Percentiles rank a stretch among this genome's conserved stretches.
Evolutionary conservation across 176 grass and related monocot species (phyloP).

Genomic region (Pontederia crassipes): DNA sequence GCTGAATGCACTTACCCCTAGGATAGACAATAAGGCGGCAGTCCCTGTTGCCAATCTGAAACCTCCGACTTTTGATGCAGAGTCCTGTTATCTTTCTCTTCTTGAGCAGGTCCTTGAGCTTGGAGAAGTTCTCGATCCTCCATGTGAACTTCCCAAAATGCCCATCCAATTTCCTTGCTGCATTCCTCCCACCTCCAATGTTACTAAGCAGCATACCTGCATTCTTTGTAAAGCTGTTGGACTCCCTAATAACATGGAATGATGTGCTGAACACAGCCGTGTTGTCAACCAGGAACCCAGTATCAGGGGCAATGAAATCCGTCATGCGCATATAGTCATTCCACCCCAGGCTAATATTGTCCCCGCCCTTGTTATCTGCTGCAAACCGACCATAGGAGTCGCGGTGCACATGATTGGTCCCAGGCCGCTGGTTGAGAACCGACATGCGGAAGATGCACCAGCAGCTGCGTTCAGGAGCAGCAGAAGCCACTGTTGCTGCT

Average conservation of each 20-base stretch:
- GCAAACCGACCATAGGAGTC: slow-evolving; percentile 85
- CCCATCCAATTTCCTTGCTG: slow-evolving; percentile 56
- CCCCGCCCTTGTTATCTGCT: slow-evolving; percentile 25
- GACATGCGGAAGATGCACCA: slow-evolving; percentile 95
- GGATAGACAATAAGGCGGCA: slow-evolving; percentile 99
- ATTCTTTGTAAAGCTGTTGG: slow-evolving; percentile 56
- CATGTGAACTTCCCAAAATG: slow-evolving; percentile 89
- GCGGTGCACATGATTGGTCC: slow-evolving; percentile 56
- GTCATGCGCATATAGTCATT: slow-evolving; percentile 84
- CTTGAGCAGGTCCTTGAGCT: slow-evolving; percentile 91
- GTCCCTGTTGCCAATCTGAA: slow-evolving; percentile 86
- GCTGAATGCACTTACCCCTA: slow-evolving; percentile 48
- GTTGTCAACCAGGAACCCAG: slow-evolving; percentile 56
- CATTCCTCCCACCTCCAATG: slow-evolving; percentile 35
- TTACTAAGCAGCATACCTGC: slow-evolving; percentile 2
- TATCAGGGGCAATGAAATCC: slow-evolving; percentile 56
- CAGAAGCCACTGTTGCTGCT: not conserved
- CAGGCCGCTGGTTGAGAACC: slow-evolving; percentile 54
- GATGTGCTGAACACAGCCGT: slow-evolving; percentile 64
- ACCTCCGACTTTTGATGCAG: slow-evolving; percentile 87
- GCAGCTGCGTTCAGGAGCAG: slow-evolving; percentile 58
- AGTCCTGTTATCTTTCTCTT: slow-evolving; percentile 80
- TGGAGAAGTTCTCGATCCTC: slow-evolving; percentile 89
- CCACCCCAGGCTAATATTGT: slow-evolving; percentile 85
- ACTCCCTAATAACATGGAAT: slow-evolving; percentile 90